Evolutionary conservation across 179 eudicot genomes (phyloP).

Genomic region (Amaranthus tricolor): DNA sequence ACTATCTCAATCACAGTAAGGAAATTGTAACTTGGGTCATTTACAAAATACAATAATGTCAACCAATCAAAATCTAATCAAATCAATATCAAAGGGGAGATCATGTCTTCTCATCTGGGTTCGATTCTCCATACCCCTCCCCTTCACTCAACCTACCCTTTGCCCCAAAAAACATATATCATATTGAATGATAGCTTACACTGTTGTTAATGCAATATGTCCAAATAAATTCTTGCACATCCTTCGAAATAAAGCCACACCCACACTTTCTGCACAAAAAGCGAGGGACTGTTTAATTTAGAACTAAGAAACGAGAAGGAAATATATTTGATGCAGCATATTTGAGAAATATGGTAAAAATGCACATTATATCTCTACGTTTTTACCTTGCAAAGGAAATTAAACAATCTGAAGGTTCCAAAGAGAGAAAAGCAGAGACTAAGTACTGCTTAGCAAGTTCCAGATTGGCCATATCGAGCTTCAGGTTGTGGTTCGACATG

Average conservation of each 20-base stretch:
- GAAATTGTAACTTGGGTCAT: not conserved
- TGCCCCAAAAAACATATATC: not conserved
- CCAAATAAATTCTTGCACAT: conserved; percentile 82
- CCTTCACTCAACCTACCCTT: not conserved
- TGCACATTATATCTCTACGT: no score
- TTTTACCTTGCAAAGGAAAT: conserved; percentile 66
- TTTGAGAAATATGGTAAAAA: not conserved
- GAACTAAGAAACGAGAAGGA: not conserved
- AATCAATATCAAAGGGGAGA: no score
- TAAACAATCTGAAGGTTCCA: conserved; percentile 68
- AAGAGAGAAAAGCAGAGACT: conserved; percentile 70
- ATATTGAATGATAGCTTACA: conserved; percentile 31
- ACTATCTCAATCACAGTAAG: not conserved
- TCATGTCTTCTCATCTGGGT: no score
- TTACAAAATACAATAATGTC: not conserved
- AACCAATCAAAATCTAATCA: not conserved
- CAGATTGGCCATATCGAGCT: conserved; percentile 23
- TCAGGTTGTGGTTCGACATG: not conserved
- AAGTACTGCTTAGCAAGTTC: conserved; percentile 36
- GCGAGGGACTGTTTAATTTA: not conserved
- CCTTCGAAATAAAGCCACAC: conserved; percentile 58
- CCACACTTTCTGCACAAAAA: conserved; percentile 54
- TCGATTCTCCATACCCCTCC: no score
- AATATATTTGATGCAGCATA: not conserved
- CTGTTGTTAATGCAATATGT: conserved; percentile 47